Evolutionary conservation across 1,284 basidiomycete genomes (phyloP).

Genomic region (Ceratobasidium sp.): DNA sequence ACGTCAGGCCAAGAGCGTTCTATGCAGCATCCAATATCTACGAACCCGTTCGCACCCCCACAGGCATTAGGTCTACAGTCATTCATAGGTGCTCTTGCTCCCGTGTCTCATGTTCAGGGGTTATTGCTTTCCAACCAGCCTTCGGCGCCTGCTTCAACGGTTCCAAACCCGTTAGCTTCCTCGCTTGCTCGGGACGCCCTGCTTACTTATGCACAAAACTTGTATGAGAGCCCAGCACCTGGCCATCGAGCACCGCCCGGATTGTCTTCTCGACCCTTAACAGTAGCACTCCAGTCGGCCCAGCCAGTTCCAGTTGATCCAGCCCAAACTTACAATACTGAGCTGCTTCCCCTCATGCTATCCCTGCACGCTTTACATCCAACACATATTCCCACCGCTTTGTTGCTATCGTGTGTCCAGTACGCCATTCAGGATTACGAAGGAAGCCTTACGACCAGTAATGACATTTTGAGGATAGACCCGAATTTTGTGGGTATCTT

Average conservation of each 20-base stretch:
- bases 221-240: conserved; percentile 51
- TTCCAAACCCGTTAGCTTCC: conserved; percentile 50
- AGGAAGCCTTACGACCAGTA: conserved; percentile 51
- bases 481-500: conserved; percentile 59
- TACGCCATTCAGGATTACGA: conserved; percentile 56
- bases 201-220: conserved; percentile 53
- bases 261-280: conserved; percentile 44
- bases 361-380: conserved; percentile 56
- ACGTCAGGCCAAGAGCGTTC: neutral
- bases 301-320: conserved; percentile 23
- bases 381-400: conserved; percentile 57
- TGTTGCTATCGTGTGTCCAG: conserved; percentile 60
- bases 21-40: neutral
- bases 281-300: conserved; percentile 4
- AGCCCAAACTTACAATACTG: conserved; percentile 50
- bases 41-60: conserved; percentile 14
- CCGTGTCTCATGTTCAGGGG: neutral
- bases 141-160: neutral
- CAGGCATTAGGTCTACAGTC: conserved; percentile 20
- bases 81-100: conserved; percentile 24
- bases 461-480: conserved; percentile 55
- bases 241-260: conserved; percentile 41
- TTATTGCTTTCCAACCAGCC: neutral
- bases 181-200: conserved; percentile 53
- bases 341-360: conserved; percentile 56